These are phyloP conservation scores for Suillus occidentalis DNA, from an alignment of 768 basidiomycete genomes.

Conservation along the genomic window DNA sequence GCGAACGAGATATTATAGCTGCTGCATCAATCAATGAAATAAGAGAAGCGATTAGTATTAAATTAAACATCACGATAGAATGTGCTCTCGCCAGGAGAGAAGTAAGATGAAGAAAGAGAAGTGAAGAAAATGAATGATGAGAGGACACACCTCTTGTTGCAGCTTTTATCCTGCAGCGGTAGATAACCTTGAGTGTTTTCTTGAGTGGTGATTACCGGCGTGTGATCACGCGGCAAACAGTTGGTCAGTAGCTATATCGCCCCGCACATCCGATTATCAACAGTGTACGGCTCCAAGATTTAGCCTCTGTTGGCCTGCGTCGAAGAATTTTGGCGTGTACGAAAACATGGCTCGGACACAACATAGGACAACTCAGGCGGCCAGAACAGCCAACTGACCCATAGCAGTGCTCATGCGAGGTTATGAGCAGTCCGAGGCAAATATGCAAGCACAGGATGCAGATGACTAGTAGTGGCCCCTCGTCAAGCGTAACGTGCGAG, in stretches of 20 bases:
- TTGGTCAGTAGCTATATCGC: not conserved
- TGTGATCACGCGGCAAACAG: not conserved
- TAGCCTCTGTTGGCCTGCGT: not conserved
- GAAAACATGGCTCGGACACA: not conserved
- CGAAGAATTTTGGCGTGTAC: not conserved
- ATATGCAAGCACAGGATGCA: not conserved
- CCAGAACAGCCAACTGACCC: not conserved
- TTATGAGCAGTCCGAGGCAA: not conserved
- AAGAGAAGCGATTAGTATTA: conserved; percentile 10
- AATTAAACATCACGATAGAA: conserved; percentile 14
- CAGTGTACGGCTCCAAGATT: not conserved
- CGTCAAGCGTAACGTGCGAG: not conserved
- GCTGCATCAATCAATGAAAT: conserved; percentile 16
- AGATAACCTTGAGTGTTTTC: not conserved
- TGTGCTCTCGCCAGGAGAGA: not conserved
- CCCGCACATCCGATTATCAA: not conserved
- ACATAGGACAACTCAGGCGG: not conserved
- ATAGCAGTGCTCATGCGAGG: not conserved
- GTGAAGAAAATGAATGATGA: not conserved
- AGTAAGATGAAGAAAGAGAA: not conserved
- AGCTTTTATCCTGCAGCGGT: not conserved
- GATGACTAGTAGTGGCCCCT: not conserved
- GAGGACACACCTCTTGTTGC: not conserved
- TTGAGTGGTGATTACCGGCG: not conserved
- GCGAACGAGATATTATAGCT: conserved; percentile 18